These are phyloP conservation scores for Dioszegia aurantiaca DNA, from an alignment of 768 basidiomycete genomes.

Conservation along the genomic window DNA sequence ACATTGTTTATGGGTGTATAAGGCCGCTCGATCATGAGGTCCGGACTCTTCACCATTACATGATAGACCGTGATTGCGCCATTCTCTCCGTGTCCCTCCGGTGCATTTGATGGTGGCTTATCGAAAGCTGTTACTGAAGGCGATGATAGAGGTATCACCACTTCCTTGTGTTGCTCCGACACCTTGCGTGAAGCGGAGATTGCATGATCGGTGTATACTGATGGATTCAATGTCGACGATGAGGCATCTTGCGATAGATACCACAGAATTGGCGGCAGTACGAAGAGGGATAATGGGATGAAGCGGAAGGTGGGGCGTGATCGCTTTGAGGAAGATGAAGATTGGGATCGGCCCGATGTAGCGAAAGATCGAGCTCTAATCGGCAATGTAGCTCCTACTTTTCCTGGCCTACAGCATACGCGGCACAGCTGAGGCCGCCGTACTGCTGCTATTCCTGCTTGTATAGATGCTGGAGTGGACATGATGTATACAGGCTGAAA, in stretches of 20 bases:
- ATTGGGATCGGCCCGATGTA: neutral
- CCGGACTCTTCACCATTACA: conserved; percentile 46
- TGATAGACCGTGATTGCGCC: conserved; percentile 41
- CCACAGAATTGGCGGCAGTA: conserved; percentile 24
- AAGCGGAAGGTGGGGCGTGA: conserved; percentile 9
- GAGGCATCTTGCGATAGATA: conserved; percentile 21
- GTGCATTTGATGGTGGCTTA: neutral
- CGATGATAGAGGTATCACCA: conserved; percentile 30
- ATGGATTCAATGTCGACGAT: conserved; percentile 24
- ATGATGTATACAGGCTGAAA: neutral
- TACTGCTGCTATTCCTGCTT: neutral
- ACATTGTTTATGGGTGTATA: conserved; percentile 50
- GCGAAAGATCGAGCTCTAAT: neutral
- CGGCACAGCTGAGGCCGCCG: neutral
- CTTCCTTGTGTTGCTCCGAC: conserved; percentile 30
- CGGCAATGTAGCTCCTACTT: neutral
- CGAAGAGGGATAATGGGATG: conserved; percentile 19
- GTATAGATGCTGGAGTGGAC: neutral
- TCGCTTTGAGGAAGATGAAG: neutral
- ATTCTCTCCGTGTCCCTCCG: conserved; percentile 5
- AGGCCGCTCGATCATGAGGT: conserved; percentile 49
- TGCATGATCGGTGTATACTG: conserved; percentile 37
- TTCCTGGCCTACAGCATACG: neutral
- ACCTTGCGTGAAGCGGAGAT: conserved; percentile 23
- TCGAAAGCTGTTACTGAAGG: conserved; percentile 23